Evolutionary conservation across 768 basidiomycete genomes (phyloP).

Genomic region (Termitomyces sp.): DNA sequence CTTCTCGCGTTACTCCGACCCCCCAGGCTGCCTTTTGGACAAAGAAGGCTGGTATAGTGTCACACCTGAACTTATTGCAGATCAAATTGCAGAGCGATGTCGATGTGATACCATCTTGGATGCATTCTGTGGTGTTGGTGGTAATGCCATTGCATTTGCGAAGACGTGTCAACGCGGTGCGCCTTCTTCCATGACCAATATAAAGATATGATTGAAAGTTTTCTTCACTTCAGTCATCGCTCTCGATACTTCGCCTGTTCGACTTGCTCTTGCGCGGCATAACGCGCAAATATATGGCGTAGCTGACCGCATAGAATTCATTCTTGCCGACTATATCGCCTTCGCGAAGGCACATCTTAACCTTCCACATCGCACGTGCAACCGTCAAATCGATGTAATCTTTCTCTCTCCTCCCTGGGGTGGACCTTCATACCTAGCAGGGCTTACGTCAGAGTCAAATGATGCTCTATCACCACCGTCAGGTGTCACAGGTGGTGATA

Average conservation of each 20-base stretch:
- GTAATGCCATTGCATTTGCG: constrained; percentile 96
- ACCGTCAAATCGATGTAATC: constrained; percentile 74
- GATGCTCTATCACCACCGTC: constrained; percentile 7
- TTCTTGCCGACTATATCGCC: constrained; percentile 77
- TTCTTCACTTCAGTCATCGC: constrained; percentile 75
- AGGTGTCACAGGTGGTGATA: background rate
- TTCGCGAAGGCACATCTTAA: constrained; percentile 58
- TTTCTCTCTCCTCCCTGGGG: constrained; percentile 98
- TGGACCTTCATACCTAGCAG: constrained; percentile 65
- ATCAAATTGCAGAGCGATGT: constrained; percentile 91
- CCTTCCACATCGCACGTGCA: constrained; percentile 15
- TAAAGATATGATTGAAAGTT: background rate
- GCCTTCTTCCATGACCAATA: constrained; percentile 17
- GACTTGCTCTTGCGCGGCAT: constrained; percentile 88
- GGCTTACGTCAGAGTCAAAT: constrained; percentile 14
- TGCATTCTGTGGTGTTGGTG: constrained; percentile 97
- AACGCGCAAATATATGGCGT: constrained; percentile 95
- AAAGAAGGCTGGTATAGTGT: constrained; percentile 98
- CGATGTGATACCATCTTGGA: constrained; percentile 81
- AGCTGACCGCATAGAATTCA: constrained; percentile 91
- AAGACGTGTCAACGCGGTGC: constrained; percentile 91
- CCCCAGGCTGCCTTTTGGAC: constrained; percentile 79
- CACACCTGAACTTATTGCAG: constrained; percentile 89
- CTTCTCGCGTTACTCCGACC: constrained; percentile 70
- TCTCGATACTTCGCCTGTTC: constrained; percentile 76